Evolutionary conservation across 148 eudicot species (phyloP).

Genomic region (Rhododendron vialii): DNA sequence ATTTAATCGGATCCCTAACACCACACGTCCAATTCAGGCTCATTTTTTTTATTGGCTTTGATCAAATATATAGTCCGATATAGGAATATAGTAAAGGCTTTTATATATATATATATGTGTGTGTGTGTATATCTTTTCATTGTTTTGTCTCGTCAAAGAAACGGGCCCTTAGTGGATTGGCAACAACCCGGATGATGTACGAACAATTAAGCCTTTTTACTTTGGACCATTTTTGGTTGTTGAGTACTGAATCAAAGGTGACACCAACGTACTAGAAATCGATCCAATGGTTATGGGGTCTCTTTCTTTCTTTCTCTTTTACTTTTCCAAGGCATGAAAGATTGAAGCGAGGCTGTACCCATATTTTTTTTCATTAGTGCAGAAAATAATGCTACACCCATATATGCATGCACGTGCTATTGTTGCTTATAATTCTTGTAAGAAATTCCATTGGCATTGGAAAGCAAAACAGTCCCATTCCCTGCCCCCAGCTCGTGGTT

Average conservation of each 20-base stretch:
- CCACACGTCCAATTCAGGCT: no score
- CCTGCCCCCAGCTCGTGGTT: neutral
- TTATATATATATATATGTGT: no score
- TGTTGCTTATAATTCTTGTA: neutral
- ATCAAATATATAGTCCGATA: no score
- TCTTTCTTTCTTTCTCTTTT: neutral
- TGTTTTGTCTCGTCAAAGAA: no score
- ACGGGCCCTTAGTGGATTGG: no score
- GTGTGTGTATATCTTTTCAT: no score
- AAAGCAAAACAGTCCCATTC: neutral
- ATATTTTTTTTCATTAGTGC: neutral
- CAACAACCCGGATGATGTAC: no score
- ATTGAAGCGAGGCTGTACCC: neutral
- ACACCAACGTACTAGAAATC: neutral
- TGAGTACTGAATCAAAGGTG: neutral
- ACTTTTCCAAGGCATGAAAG: conserved; percentile 3
- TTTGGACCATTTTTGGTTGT: neutral
- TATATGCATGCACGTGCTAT: neutral
- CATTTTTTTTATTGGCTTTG: no score
- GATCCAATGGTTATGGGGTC: neutral
- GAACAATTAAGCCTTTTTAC: neutral
- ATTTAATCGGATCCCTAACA: neutral
- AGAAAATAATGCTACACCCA: neutral
- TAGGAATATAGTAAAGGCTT: no score
- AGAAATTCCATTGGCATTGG: neutral